These are phyloP conservation scores for Fusarium denticulatum DNA, from an alignment of 2,329 filamentous ascomycete genomes.

Conservation along the genomic window DNA sequence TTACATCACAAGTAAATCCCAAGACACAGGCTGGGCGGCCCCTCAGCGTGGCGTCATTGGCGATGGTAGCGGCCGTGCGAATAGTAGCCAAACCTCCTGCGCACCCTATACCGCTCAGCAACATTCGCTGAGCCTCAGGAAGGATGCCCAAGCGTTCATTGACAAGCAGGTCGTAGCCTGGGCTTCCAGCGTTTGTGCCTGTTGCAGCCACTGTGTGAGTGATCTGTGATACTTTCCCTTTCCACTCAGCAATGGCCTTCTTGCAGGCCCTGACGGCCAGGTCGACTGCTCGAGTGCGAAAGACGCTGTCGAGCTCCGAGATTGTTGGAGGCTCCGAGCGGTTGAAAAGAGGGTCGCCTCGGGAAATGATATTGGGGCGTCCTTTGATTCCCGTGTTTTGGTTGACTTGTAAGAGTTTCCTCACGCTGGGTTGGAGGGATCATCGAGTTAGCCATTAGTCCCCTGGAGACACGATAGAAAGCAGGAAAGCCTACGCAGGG, in stretches of 20 bases:
- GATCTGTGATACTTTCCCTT: slow-evolving; percentile 1
- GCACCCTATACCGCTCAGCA: slow-evolving; percentile 3
- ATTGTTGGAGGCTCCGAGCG: slow-evolving; percentile 1
- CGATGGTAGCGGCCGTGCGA: slow-evolving; percentile 1
- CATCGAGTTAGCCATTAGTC: background rate
- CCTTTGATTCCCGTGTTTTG: background rate
- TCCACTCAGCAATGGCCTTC: slow-evolving; percentile 2
- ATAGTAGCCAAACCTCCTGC: slow-evolving; percentile 3
- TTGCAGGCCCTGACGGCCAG: background rate
- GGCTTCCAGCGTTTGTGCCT: slow-evolving; percentile 2
- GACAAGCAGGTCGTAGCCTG: background rate
- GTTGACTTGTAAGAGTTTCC: slow-evolving; percentile 2
- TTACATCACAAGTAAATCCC: slow-evolving; percentile 5
- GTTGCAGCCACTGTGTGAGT: slow-evolving; percentile 1
- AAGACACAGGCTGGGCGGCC: slow-evolving; percentile 1
- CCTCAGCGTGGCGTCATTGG: slow-evolving; percentile 1
- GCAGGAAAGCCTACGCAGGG: background rate
- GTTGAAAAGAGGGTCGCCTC: slow-evolving; percentile 1
- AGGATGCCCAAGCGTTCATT: background rate
- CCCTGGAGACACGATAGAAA: background rate
- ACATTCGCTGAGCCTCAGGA: slow-evolving; percentile 4
- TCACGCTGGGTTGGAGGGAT: background rate
- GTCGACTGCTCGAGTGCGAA: slow-evolving; percentile 2
- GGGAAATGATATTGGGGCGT: background rate
- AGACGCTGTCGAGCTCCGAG: slow-evolving; percentile 2